These are phyloP conservation scores for Ballota nigra DNA, from an alignment of 257 asterid genomes.

Conservation along the genomic window DNA sequence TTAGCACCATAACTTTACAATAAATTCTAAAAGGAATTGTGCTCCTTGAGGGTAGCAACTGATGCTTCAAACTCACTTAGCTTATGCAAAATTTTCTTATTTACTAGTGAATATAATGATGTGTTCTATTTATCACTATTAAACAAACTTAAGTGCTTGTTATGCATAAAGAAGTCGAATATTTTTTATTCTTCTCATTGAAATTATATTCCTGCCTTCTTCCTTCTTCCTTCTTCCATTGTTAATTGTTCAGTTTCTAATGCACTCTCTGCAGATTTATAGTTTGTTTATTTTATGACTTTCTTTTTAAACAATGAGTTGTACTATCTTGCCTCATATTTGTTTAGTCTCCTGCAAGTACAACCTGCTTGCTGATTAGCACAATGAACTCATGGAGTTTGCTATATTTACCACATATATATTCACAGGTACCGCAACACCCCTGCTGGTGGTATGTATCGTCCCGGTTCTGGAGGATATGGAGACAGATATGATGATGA, in stretches of 20 bases:
- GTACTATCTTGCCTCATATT: neutral
- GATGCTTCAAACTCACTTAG: conserved; percentile 9
- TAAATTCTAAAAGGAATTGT: neutral
- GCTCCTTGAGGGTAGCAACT: neutral
- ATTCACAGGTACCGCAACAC: conserved; percentile 64
- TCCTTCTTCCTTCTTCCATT: neutral
- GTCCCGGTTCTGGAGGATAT: conserved; percentile 74
- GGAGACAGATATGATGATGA: conserved; percentile 78
- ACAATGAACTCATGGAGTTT: neutral
- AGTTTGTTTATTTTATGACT: neutral
- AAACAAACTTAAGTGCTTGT: neutral
- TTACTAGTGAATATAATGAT: neutral
- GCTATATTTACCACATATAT: conserved; percentile 13
- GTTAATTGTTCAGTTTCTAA: conserved; percentile 7
- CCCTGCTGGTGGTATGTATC: conserved; percentile 64
- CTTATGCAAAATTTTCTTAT: conserved; percentile 3
- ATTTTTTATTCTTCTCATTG: conserved; percentile 3
- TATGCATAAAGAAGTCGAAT: neutral
- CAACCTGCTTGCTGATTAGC: neutral
- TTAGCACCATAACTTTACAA: neutral
- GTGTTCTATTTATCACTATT: neutral
- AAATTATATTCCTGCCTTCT: neutral
- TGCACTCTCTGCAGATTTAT: neutral
- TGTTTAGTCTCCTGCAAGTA: neutral
- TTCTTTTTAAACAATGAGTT: neutral